Conservation (phyloP, 1,139 yeast genomes). For the Suhomyces kunorum region DNA sequence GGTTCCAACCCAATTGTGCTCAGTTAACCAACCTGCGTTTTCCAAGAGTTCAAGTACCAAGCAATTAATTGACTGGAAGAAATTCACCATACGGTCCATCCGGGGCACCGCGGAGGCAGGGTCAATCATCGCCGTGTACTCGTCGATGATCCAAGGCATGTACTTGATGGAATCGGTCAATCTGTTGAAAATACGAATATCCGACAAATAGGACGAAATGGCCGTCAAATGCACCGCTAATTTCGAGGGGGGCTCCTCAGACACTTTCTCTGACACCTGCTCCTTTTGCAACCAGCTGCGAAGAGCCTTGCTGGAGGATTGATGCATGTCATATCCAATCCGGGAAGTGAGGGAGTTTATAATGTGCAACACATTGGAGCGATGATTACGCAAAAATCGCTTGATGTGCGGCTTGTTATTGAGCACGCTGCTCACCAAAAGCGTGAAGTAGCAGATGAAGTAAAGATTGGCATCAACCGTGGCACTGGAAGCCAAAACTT, state of each 20-base stretch:
- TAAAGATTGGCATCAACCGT: slow-evolving; percentile 46
- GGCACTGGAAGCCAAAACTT: slow-evolving; percentile 37
- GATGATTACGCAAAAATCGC: slow-evolving; percentile 33
- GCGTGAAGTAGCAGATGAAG: slow-evolving; percentile 47
- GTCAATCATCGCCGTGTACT: slow-evolving; percentile 32
- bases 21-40: slow-evolving; percentile 59
- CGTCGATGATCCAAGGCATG: slow-evolving; percentile 51
- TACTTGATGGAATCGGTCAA: slow-evolving; percentile 53
- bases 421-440: slow-evolving; percentile 41
- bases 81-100: slow-evolving; percentile 38
- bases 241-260: slow-evolving; percentile 21
- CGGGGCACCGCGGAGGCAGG: slow-evolving; percentile 30
- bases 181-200: slow-evolving; percentile 55
- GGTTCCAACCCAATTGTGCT: slow-evolving; percentile 56
- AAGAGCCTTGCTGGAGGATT: slow-evolving; percentile 20
- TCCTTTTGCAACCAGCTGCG: slow-evolving; percentile 4
- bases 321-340: slow-evolving; percentile 22
- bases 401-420: slow-evolving; percentile 41
- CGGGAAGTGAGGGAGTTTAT: slow-evolving; percentile 17
- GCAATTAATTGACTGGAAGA: slow-evolving; percentile 46
- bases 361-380: slow-evolving; percentile 24
- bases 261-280: slow-evolving; percentile 1
- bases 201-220: slow-evolving; percentile 51
- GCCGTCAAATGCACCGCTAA: slow-evolving; percentile 43
- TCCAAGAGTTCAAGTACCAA: slow-evolving; percentile 52